Base-by-base conservation (phyloP, 2,329 filamentous ascomycete genomes). In the Fusarium duplospermum region DNA sequence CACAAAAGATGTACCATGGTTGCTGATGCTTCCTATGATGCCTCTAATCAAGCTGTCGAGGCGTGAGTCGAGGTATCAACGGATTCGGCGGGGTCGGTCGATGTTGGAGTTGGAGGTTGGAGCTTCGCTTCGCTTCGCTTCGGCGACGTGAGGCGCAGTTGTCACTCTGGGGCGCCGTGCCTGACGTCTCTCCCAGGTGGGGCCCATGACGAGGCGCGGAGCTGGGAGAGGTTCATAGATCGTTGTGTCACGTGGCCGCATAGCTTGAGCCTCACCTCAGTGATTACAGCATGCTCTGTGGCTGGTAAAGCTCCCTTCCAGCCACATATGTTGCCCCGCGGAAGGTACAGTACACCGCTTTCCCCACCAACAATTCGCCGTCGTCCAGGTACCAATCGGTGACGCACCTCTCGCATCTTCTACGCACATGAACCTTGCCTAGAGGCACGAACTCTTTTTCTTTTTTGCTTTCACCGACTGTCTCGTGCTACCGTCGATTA, bases 181-280 rank as follows among this genome's bases (percentile, higher is more conserved):
- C 72, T 82, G 81, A 83, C 79, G 80, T 82, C 45, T 50, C 71
- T 62, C 27, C 66, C 71, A 75, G 77, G 81, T 81, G 81, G 80
- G 69, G 70, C 66, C 18, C 35, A 64, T 67, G 50, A 75, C 64
- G 66, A 62, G 66, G 62, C 61, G 56, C 35, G 31, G 20, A 33
- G 40, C 58, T 42, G 64, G 31, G 27, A 42, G 36, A 60, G 57
- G 22, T 58, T 27, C 16, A 58, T 6, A 20, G 10, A 29, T 22
- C 11, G 22, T 16, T 54, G 62, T 45, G 27, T 73, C 71, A 74
- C 72, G 62, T 69, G 71, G 36, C 5, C 20, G 24, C 20, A 61
- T 24, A 74, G 71, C 71, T 73, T 63, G 71, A 64, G 59, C 72
- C 60, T 66, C 71, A 60, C 72, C 60, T 66, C 71, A 60, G 50